Percentiles rank a stretch among this genome's conserved stretches.
Conservation (phyloP, 2,329 filamentous ascomycete species). For the Fusarium xylarioides region DNA sequence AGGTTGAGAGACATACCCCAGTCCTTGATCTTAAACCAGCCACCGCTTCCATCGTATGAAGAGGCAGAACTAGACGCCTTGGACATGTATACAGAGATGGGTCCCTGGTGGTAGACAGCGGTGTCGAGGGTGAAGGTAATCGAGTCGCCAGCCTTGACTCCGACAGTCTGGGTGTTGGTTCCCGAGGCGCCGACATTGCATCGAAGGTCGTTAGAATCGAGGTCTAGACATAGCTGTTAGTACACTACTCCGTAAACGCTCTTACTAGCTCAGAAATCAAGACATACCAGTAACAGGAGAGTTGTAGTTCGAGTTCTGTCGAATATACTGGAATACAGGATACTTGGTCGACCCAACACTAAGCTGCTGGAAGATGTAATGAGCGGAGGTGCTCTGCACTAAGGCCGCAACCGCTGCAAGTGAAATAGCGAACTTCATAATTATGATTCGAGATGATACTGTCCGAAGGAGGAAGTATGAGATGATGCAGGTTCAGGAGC, state of each 20-base stretch:
- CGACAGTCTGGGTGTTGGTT: background rate
- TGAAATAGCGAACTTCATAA: background rate
- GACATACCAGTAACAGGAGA: slow-evolving; percentile 2
- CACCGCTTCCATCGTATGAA: background rate
- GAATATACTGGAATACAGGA: slow-evolving; percentile 1
- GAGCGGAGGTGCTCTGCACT: background rate
- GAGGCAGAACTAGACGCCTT: background rate
- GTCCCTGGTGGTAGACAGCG: slow-evolving; percentile 9
- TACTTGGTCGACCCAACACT: slow-evolving; percentile 7
- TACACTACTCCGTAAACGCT: fast-evolving
- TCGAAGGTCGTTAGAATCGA: slow-evolving; percentile 1
- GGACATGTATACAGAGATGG: slow-evolving; percentile 5
- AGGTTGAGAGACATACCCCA: background rate
- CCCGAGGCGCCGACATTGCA: slow-evolving; percentile 10
- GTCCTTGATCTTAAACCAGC: slow-evolving; percentile 17
- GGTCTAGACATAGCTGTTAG: background rate
- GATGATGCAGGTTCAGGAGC: background rate
- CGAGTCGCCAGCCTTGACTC: slow-evolving; percentile 4
- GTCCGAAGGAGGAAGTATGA: background rate
- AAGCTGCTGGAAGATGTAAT: slow-evolving; percentile 12
- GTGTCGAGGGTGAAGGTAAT: slow-evolving; percentile 11
- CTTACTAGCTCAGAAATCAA: background rate
- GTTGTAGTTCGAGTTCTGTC: slow-evolving; percentile 16
- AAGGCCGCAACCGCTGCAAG: background rate
- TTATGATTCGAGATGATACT: background rate